phyloP scores from a whole-genome alignment of 495 filamentous ascomycete species.

The Jackrogersella minutella region DNA sequence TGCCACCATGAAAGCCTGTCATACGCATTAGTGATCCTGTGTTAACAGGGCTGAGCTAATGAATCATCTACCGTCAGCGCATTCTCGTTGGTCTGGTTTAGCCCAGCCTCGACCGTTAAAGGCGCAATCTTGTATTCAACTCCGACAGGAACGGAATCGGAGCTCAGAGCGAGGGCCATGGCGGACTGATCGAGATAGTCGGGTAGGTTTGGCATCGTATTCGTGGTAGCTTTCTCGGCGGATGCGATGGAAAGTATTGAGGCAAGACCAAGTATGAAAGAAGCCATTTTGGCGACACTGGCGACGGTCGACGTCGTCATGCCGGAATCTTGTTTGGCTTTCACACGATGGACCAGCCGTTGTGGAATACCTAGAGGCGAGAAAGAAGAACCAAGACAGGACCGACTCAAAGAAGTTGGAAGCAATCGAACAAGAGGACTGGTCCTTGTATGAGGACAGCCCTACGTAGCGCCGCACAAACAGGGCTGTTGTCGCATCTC shows the following conservation, averaged over 20 bases:
- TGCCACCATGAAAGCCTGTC: slow-evolving; percentile 46
- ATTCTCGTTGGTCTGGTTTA: slow-evolving; percentile 47
- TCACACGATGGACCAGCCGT: slow-evolving; percentile 39
- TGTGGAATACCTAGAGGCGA: slow-evolving; percentile 29
- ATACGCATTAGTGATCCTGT: slow-evolving; percentile 18
- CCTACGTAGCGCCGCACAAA: slow-evolving; percentile 31
- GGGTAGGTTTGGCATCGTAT: slow-evolving; percentile 39
- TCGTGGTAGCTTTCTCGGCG: slow-evolving; percentile 45
- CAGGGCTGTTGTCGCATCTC: slow-evolving; percentile 43
- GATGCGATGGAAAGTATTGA: slow-evolving; percentile 40
- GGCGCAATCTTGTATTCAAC: slow-evolving; percentile 51
- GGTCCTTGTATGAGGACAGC: slow-evolving; percentile 27
- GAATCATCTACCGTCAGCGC: slow-evolving; percentile 21
- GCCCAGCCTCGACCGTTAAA: slow-evolving; percentile 46
- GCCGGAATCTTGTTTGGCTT: slow-evolving; percentile 34
- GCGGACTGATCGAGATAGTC: slow-evolving; percentile 42
- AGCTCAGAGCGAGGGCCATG: slow-evolving; percentile 49
- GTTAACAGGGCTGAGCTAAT: background rate
- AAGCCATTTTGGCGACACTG: slow-evolving; percentile 48
- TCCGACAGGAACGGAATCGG: slow-evolving; percentile 39
- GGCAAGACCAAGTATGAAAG: slow-evolving; percentile 35
- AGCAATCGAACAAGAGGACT: slow-evolving; percentile 17
- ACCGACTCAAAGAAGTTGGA: slow-evolving; percentile 3
- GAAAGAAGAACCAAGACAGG: slow-evolving; percentile 15
- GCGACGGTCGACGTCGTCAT: slow-evolving; percentile 56